Base-by-base conservation (phyloP, 2,329 filamentous ascomycete genomes). In the Fusarium multiceps region DNA sequence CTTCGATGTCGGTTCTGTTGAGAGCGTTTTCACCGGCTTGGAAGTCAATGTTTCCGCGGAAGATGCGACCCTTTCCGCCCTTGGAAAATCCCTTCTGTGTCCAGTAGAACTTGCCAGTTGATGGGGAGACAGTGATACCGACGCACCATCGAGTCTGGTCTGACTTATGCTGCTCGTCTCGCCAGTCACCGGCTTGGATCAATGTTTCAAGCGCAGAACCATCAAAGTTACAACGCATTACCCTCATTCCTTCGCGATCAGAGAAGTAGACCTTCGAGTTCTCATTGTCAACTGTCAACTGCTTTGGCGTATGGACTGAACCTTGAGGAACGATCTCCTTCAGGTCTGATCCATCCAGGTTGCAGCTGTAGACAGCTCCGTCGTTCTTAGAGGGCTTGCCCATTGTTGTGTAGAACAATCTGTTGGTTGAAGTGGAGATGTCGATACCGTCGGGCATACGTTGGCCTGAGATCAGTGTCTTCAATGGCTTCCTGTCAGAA, bases 361-460 rank as follows among this genome's bases (percentile, higher is more conserved):
- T 54, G 1, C 59, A 61, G 7, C 56, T 41, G 5, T 40, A 2
- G 0, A 62, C 32, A 6, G 56, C 55, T 6, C 59, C 59, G 2
- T 61, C 56, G 0, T 62, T 54, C 2, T 45, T 14, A 2, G 46
- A 61, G 23, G 41, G 46, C 0, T 21, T 61, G 7, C 59, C 59
- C 59, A 61, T 62, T 3, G n/a, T 46, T 1, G 59, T 62, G 45
- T 48, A 61, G 11, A 62, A 62, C 0, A 62, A n/a, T 7, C 34
- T 62, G 3, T 21, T 25, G 0, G 46, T 3, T 0, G 56, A 12
- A 6, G 23, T 27, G 0, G 59, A 62, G 0, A 62, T 34, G 18
- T 62, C 59, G 0, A 62, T 61, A 8, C 59, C 59, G 7, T 62
- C 59, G 6, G 59, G 59, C 25, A 61, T 14, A 0, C 14, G 32